Evolutionary conservation across 768 basidiomycete species (phyloP), one percentile per base, ranked within the genome.

Genomic region (Mycena galericulata): DNA sequence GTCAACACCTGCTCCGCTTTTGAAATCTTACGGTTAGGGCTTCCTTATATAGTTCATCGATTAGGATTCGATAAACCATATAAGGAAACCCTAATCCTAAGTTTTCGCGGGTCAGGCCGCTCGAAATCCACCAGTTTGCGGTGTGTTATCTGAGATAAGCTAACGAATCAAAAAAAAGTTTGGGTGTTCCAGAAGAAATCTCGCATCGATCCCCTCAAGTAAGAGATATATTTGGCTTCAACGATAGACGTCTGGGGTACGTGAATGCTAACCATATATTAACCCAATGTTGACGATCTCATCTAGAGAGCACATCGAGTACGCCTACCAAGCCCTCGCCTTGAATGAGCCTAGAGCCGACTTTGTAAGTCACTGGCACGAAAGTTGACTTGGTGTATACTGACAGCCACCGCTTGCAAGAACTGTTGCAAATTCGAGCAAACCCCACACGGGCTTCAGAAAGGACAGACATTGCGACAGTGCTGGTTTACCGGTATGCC

Each of bases 301-400:
- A 43, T 26, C 6, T 36, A 69, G 68, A 36, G 80, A 84, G 29
- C 92, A 93, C 74, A 78, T 93, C 27, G 83, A 90, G 69, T 77
- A 82, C 29, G 90, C 90, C 1, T 92, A 88, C 72, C 92, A 93
- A 62, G 89, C 91, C 1, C 76, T 93, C 50, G 92, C 91, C 22
- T 77, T 93, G 24, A 85, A 93, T 67, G 92, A 93, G 76, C 83
- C 82, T 34, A 82, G 92, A 56, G 82, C 79, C 17, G 92, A 93
- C 74, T 93, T 93, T 74, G 92, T 92, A 77, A 69, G 90, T 71
- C 26, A 10, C 30, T 9, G 20, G 26, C 29, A 22, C 29, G 26
- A 51, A 11, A 15, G 54, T 32, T 20, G 38, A 53, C 30, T 40
- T 20, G 34, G 27, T 46, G 18, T 4, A 36, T 27, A 45, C 40